Evolutionary conservation across 2,329 filamentous ascomycete species (phyloP), one percentile per base, ranked within the genome.

Genomic region (Beauveria bassiana): DNA sequence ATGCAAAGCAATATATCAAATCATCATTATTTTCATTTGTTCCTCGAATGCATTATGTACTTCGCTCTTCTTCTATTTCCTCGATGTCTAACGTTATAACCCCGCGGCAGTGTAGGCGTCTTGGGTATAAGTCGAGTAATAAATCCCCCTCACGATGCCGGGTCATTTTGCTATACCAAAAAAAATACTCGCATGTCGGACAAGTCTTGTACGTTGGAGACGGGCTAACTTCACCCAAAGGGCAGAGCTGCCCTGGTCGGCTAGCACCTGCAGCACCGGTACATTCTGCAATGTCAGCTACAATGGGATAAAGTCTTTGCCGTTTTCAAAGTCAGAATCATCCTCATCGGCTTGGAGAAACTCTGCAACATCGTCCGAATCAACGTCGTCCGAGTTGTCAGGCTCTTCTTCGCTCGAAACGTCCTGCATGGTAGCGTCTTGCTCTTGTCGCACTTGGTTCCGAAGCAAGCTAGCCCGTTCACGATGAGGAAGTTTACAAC

Each of bases 401-500:
- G 77, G 78, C 64, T 87, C 89, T 65, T 91, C 89, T 69, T 92
- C 89, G 78, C 89, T 93, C 62, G 90, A 92, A 54, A 90, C 68
- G 70, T 95, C 90, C 70, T 81, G 86, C 71, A 81, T 80, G 65
- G 83, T 79, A 50, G 82, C 80, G 62, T 83, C 79, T 55, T 76
- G 74, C 62, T 83, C 79, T 57, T 75, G 74, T 77, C 68, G 81
- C 79, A 73, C 83, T 84, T 73, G 84, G 73, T 88, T 87, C 70
- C 91, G 89, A 69, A 88, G 81, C 71, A 87, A 79, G 79, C 90
- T 92, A 72, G 92, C 92, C 75, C 90, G 87, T 77, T 95, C 90
- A 72, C 93, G 86, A 77, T 99, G 95, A 63, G 86, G 89, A 60
- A 96, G 83, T 72, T 88, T 89, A 79, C 93, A 98, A 66, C 87